A percentile compares a stretch with the other conserved stretches of the same genome.
Evolutionary conservation across 768 basidiomycete species (phyloP).

Genomic region (Thelephora aurantiotincta): DNA sequence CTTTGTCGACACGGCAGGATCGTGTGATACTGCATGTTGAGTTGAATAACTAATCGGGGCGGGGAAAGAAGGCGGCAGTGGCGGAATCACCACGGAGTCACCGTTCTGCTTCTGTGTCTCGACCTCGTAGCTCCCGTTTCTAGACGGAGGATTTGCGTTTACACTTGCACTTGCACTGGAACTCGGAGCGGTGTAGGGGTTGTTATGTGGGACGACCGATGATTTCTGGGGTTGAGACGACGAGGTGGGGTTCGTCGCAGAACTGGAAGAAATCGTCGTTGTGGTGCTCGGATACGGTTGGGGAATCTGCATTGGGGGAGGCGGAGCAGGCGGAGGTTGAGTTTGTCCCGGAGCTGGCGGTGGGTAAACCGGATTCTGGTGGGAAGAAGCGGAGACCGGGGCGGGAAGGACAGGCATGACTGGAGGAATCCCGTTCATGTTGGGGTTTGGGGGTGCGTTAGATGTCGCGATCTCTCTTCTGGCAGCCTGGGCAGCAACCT

Average conservation of each 20-base stretch:
- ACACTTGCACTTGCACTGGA: too few relatives aligned
- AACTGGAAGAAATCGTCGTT: too few relatives aligned
- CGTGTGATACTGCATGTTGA: background rate
- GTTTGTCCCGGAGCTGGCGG: background rate
- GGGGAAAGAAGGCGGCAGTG: background rate
- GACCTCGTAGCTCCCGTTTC: too few relatives aligned
- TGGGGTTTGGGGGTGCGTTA: conserved; percentile 3
- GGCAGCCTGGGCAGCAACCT: conserved; percentile 16
- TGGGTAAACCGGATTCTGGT: background rate
- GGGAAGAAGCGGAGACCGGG: background rate
- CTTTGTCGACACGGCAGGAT: background rate
- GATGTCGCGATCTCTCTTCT: conserved; percentile 9
- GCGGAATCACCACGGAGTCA: background rate
- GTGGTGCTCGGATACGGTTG: too few relatives aligned
- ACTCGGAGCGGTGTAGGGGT: background rate
- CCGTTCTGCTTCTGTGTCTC: too few relatives aligned
- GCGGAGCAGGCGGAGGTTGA: too few relatives aligned
- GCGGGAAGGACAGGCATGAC: background rate
- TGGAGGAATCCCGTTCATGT: too few relatives aligned
- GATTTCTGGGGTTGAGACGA: background rate
- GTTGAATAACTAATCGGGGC: background rate
- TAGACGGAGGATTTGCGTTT: too few relatives aligned
- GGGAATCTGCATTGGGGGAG: too few relatives aligned
- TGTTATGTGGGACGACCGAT: background rate
- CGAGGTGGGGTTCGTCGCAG: too few relatives aligned